Percentiles rank a stretch among this genome's conserved stretches.
These are phyloP conservation scores for Monoraphidium neglectum DNA, from an alignment of 139 green algal genomes.

Conservation along the genomic window DNA sequence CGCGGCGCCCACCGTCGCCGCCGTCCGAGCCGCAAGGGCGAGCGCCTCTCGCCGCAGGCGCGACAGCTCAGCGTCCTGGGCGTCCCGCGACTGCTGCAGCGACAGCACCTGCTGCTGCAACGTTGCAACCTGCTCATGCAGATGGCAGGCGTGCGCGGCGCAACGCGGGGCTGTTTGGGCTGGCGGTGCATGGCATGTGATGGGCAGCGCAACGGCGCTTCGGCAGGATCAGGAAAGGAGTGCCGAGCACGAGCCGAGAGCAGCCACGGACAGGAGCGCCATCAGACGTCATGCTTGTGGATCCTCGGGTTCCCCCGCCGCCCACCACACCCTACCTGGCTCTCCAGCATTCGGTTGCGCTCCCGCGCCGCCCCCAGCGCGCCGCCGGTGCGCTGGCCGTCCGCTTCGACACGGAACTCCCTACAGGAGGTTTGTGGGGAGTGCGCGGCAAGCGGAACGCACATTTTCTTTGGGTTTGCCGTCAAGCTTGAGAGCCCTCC, in stretches of 20 bases:
- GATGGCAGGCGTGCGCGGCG: too few species aligned
- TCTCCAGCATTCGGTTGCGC: slow-evolving; percentile 50
- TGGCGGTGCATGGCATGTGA: neutral
- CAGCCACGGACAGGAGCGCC: neutral
- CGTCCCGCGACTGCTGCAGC: slow-evolving; percentile 38
- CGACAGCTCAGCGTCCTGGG: slow-evolving; percentile 43
- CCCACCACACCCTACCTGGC: slow-evolving; percentile 31
- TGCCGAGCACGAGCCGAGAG: neutral
- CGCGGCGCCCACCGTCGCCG: slow-evolving; percentile 8
- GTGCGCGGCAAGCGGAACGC: too few species aligned
- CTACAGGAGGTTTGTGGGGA: neutral
- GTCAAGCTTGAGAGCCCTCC: too few species aligned
- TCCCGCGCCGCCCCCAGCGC: slow-evolving; percentile 45
- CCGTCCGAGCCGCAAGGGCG: slow-evolving; percentile 35
- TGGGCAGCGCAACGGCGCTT: neutral
- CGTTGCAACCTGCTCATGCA: slow-evolving; percentile 40
- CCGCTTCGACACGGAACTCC: slow-evolving; percentile 56
- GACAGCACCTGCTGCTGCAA: slow-evolving; percentile 52
- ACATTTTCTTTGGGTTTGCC: too few species aligned
- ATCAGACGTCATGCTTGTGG: neutral
- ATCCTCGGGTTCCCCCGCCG: too few species aligned
- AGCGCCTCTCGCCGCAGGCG: slow-evolving; percentile 39
- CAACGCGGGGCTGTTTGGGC: neutral
- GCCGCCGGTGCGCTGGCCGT: slow-evolving; percentile 34
- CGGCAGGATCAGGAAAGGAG: neutral